These are phyloP conservation scores for Setaria viridis DNA, from an alignment of 202 grass and related monocot species.

Conservation along the genomic window DNA sequence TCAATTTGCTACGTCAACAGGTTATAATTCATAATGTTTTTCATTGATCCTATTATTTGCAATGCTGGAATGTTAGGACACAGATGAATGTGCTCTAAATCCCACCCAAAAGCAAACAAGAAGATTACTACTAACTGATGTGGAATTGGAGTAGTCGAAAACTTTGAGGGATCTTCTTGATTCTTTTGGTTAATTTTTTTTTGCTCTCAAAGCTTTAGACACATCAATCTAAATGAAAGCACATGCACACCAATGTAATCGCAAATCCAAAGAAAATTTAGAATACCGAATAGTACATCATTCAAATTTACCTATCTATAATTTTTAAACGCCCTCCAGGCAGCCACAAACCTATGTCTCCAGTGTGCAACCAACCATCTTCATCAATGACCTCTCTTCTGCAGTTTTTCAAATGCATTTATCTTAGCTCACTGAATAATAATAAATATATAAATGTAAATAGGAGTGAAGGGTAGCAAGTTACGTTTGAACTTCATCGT, in stretches of 20 bases:
- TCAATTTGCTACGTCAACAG: neutral
- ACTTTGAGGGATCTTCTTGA: neutral
- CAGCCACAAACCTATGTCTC: conserved; percentile 97
- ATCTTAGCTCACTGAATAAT: conserved; percentile 19
- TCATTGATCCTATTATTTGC: neutral
- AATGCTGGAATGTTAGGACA: neutral
- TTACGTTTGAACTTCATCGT: conserved; percentile 96
- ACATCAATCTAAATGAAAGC: neutral
- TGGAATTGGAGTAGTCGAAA: neutral
- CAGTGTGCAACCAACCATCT: conserved; percentile 97
- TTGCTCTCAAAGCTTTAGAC: neutral
- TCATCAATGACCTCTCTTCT: conserved; percentile 93
- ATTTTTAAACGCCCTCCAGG: conserved; percentile 91
- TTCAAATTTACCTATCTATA: conserved; percentile 79
- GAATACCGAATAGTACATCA: conserved; percentile 11
- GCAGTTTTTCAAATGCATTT: conserved; percentile 44
- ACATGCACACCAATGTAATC: neutral
- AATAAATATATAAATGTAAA: conserved; percentile 9
- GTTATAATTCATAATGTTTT: neutral
- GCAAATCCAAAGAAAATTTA: conserved; percentile 16
- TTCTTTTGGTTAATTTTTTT: neutral
- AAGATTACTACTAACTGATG: neutral
- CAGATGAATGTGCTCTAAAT: neutral
- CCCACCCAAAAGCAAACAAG: neutral
- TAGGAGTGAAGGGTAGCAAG: conserved; percentile 17